phyloP scores from a whole-genome alignment of 83 land plant species.

The Diphasiastrum complanatum region DNA sequence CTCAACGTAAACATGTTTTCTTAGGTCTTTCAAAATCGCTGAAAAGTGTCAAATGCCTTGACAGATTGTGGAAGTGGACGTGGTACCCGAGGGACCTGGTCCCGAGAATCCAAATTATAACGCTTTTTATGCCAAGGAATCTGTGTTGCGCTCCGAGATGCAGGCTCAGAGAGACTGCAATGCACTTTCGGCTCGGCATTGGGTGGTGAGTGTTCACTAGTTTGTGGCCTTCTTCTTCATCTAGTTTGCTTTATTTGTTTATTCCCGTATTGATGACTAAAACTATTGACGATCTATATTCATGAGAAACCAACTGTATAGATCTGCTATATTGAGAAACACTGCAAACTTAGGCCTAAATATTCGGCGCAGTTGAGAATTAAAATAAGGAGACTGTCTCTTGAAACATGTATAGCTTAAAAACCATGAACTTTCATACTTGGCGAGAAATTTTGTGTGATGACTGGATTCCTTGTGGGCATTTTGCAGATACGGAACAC shows the following conservation, averaged over 20 bases:
- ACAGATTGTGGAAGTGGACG: constrained; percentile 93
- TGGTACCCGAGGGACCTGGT: constrained; percentile 80
- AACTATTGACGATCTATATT: background rate
- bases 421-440: background rate
- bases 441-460: background rate
- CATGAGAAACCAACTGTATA: too few relatives aligned
- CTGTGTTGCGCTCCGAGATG: constrained; percentile 56
- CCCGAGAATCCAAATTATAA: constrained; percentile 74
- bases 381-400: too few relatives aligned
- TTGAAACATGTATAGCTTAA: background rate
- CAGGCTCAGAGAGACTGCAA: constrained; percentile 95
- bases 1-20: background rate
- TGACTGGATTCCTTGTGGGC: background rate
- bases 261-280: background rate
- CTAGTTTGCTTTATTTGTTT: background rate
- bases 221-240: background rate
- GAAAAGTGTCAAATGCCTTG: background rate
- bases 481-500: constrained; percentile 82
- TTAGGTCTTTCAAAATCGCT: background rate
- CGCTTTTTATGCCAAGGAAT: constrained; percentile 93
- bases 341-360: too few relatives aligned
- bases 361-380: too few relatives aligned
- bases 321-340: too few relatives aligned
- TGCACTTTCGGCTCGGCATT: constrained; percentile 79
- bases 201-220: constrained; percentile 63